Base-by-base conservation (phyloP, 805 yeast genomes). In the Grigorovia yakushimaensis region DNA sequence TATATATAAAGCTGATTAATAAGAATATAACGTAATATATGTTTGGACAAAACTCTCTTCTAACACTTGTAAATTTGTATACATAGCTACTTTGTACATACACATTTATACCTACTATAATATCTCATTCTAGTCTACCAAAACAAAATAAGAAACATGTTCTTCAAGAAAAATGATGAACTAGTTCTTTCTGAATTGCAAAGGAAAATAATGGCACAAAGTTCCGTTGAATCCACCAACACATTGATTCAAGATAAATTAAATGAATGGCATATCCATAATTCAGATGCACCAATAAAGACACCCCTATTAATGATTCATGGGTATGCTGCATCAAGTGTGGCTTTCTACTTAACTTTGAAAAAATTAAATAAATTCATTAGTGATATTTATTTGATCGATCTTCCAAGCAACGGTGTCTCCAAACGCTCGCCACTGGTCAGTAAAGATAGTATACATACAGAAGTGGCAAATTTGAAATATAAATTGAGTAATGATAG, bases 251-350 rank as follows among this genome's bases (percentile, higher is more conserved):
- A 52, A 19, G 51, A 53, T 33, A 59, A 58, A 41, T 52, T 64
- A 6, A 62, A 64, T 41, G 61, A 62, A 47, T 62, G 65, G 67
- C 62, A 60, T 54, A 56, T 63, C 53, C 62, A 50, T 10, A 66
- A 63, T 42, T 30, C 49, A 6, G 37, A 41, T 5, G 60, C 56
- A 4, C 24, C 44, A 10, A 30, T 42, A 9, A 42, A 42, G 21
- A 59, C 63, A 1, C 74, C 75, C 2, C 62, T 72, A 3, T 52
- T 93, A 2, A 64, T 91, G 51, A 67, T 93, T 4, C 98, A 91
- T 64, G 98, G 98, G 0, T 88, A 88, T 60, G 96, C 95, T 1
- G 95, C 98, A 0, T 86, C 95, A 1, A 75, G 88, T 13, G 91
- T 94, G 22, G 80, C 88, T 47, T 91, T 79, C 56, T 76, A 82